Conservation (phyloP, 371 early-diverging fungal species). For the Mucor racemosus region DNA sequence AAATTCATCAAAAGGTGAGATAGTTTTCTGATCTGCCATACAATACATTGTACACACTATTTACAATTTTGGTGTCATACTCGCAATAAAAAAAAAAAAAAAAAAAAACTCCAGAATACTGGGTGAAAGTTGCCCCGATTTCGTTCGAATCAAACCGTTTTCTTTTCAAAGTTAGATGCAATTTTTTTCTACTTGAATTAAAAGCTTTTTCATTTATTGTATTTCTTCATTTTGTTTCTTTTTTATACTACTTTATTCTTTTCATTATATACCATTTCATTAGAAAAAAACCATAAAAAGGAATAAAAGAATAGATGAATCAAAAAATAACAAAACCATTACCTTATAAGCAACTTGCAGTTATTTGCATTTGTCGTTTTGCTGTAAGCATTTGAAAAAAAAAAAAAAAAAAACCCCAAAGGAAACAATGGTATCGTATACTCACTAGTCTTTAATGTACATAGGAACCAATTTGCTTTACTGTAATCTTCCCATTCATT, state of each 20-base stretch:
- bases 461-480: slow-evolving; percentile 67
- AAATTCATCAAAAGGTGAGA: background rate
- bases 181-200: background rate
- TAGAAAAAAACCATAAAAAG: background rate
- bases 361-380: slow-evolving; percentile 57
- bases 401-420: no score
- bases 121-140: slow-evolving; percentile 12
- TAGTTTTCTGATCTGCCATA: background rate
- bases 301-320: background rate
- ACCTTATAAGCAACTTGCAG: slow-evolving; percentile 58
- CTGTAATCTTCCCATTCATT: slow-evolving; percentile 66
- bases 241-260: background rate
- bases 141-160: background rate
- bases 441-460: slow-evolving; percentile 32
- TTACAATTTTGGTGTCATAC: no score
- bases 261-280: background rate
- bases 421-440: background rate
- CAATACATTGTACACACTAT: background rate
- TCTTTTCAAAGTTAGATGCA: slow-evolving; percentile 1
- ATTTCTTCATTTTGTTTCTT: slow-evolving; percentile 1
- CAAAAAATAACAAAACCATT: slow-evolving; percentile 45
- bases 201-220: slow-evolving; percentile 5
- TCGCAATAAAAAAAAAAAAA: no score
- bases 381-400: slow-evolving; percentile 30
- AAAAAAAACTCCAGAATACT: background rate